Evolutionary conservation across 495 filamentous ascomycete genomes (phyloP).

Genomic region (Penicillium coffeae): DNA sequence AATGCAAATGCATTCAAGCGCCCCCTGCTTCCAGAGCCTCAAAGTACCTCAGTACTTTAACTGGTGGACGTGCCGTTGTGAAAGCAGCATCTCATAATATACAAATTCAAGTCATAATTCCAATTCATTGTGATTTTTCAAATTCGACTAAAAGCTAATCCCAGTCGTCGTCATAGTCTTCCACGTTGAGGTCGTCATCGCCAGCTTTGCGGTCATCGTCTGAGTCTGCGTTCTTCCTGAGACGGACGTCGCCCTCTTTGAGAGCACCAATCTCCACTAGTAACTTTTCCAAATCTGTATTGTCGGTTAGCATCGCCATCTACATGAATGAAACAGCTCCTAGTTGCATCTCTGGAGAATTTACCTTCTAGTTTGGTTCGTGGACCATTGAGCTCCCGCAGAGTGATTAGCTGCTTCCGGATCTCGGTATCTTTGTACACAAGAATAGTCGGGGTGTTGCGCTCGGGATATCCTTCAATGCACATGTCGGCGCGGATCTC

Average conservation of each 20-base stretch:
- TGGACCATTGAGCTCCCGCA: slow-evolving; percentile 71
- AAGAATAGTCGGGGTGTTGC: slow-evolving; percentile 90
- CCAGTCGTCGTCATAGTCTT: slow-evolving; percentile 76
- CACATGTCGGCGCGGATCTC: slow-evolving; percentile 91
- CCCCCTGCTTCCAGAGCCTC: neutral
- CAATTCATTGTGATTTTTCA: neutral
- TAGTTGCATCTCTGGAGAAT: neutral
- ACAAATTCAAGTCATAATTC: slow-evolving; percentile 18
- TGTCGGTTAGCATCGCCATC: neutral
- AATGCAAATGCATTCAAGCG: slow-evolving; percentile 5
- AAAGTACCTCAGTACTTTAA: too few species aligned
- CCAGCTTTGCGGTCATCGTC: slow-evolving; percentile 54
- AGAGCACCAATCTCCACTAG: slow-evolving; percentile 80
- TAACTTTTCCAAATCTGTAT: slow-evolving; percentile 63
- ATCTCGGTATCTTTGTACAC: slow-evolving; percentile 92
- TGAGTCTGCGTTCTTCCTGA: slow-evolving; percentile 58
- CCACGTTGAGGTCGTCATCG: slow-evolving; percentile 40
- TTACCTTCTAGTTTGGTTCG: slow-evolving; percentile 62
- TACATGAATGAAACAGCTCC: too few species aligned
- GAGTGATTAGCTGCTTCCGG: slow-evolving; percentile 77
- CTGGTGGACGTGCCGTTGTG: too few species aligned
- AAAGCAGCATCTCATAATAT: slow-evolving; percentile 19
- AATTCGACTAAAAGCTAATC: slow-evolving; percentile 46
- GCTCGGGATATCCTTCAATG: slow-evolving; percentile 93
- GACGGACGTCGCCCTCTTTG: slow-evolving; percentile 68